Percentiles rank a stretch among this genome's conserved stretches.
These are phyloP conservation scores for Pyrrhoderma lamaoense DNA, from an alignment of 1,284 basidiomycete species.

Conservation along the genomic window DNA sequence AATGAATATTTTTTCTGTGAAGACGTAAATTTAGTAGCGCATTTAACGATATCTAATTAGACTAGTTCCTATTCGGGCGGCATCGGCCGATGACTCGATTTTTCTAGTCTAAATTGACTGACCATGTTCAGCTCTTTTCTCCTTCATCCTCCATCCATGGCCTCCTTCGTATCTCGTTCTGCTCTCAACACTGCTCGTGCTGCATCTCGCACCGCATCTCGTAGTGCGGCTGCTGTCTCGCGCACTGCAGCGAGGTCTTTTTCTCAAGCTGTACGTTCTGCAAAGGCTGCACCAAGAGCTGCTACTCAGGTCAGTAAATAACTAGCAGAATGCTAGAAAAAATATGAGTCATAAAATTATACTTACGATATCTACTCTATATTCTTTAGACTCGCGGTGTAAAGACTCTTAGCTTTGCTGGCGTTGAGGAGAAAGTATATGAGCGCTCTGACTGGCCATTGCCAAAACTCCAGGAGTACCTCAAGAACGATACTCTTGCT, in stretches of 20 bases:
- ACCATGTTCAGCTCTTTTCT: slow-evolving; percentile 4
- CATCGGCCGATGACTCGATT: slow-evolving; percentile 12
- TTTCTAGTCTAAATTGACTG: slow-evolving; percentile 4
- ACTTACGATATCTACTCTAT: slow-evolving; percentile 1
- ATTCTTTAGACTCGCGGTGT: slow-evolving; percentile 61
- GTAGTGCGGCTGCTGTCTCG: slow-evolving; percentile 36
- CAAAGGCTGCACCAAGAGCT: slow-evolving; percentile 33
- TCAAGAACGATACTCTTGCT: slow-evolving; percentile 99
- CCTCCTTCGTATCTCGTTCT: slow-evolving; percentile 54
- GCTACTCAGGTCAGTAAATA: slow-evolving; percentile 36
- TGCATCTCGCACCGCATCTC: slow-evolving; percentile 51
- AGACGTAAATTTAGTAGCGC: background rate
- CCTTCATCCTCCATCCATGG: slow-evolving; percentile 38
- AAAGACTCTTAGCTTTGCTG: slow-evolving; percentile 98
- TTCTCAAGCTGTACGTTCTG: slow-evolving; percentile 60
- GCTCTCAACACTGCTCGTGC: slow-evolving; percentile 48
- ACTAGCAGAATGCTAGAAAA: too few species aligned
- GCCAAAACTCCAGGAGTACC: slow-evolving; percentile 96
- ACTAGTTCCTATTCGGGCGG: too few species aligned
- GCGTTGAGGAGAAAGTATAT: slow-evolving; percentile 92
- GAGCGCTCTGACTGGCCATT: slow-evolving; percentile 98
- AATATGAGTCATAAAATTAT: slow-evolving; percentile 20
- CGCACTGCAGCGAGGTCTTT: slow-evolving; percentile 56
- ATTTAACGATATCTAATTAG: background rate
- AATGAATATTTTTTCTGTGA: background rate